Percentiles rank a stretch among this genome's conserved stretches.
Conservation (phyloP, 1,139 yeast genomes). For the Hemisphaericaspora xylanilytica region DNA sequence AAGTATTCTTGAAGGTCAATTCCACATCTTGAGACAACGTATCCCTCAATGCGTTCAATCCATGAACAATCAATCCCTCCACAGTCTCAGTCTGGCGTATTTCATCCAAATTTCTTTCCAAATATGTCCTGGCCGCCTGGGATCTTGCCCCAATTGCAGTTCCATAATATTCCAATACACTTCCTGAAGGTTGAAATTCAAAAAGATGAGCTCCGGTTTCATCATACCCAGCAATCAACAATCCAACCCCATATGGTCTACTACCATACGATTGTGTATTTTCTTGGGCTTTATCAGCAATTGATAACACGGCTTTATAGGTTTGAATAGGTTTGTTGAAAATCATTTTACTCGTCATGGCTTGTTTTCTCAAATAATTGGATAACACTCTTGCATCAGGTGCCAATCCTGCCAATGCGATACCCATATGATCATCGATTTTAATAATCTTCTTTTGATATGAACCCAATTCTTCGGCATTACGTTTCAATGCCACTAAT, state of each 20-base stretch:
- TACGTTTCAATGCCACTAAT: constrained; percentile 88
- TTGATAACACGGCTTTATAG: constrained; percentile 75
- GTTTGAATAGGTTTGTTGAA: constrained; percentile 87
- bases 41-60: constrained; percentile 88
- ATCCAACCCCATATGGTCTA: constrained; percentile 97
- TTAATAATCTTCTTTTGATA: constrained; percentile 91
- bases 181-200: constrained; percentile 96
- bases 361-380: constrained; percentile 85
- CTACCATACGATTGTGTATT: constrained; percentile 96
- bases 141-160: constrained; percentile 98
- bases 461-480: constrained; percentile 95
- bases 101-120: constrained; percentile 78
- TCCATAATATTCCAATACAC: constrained; percentile 85
- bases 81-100: constrained; percentile 58
- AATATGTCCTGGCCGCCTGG: constrained; percentile 94
- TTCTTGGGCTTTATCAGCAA: constrained; percentile 96
- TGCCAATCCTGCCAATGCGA: constrained; percentile 95
- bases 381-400: constrained; percentile 96
- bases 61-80: constrained; percentile 80
- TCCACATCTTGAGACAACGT: constrained; percentile 94
- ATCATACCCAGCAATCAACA: constrained; percentile 87
- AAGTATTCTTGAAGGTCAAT: constrained; percentile 76
- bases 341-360: constrained; percentile 82
- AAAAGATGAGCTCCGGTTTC: constrained; percentile 91
- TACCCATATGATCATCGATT: constrained; percentile 90